Evolutionary conservation across 306 rosid genomes (phyloP), one percentile per base, ranked within the genome.

Genomic region (Castanea mollissima): DNA sequence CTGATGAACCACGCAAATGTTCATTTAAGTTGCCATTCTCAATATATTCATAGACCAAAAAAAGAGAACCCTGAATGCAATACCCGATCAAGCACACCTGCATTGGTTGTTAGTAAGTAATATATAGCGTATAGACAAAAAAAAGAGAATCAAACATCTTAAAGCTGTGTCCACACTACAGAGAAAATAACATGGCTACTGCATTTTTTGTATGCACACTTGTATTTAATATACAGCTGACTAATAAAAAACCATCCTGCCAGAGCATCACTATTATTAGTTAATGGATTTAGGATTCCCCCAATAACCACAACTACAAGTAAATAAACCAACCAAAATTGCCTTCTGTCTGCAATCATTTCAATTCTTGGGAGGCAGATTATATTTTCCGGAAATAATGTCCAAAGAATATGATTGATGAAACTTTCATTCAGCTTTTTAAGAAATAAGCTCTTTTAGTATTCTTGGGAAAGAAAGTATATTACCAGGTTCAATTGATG

Each of bases 41-140:
- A 18, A 67, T 67, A 34, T 16, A 95, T 84, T 95, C 99, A 73
- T 95, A 95, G 71, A 95, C 98, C 35, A 93, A 86, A 85, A 93
- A 95, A 64, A 95, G 97, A 78, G 96, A 95, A 56, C 87, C 86
- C 82, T 91, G 98, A 9, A 90, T 85, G 74, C 99, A 93, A 62
- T 93, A 95, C 59, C 99, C 98, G 35, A 95, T 95, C 88, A 95
- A 85, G 75, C 98, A 96, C 89, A 95, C 99, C 99, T 93, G 83
- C 77, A 81, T 64, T 71, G 73, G 35, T 59, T 34, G 34, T 71
- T 12, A 68, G 74, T 49, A 29, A 12, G 35, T 11, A 21, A 57
- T 58, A n/a, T 29, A 35, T 56, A 57, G 4, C 12, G 25, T 71
- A 32, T 1, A 21, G 62, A 75, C 10, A 75, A 51, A 55, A 23